These are phyloP conservation scores for Cercospora sesami DNA, from an alignment of 2,329 filamentous ascomycete genomes.

Conservation along the genomic window DNA sequence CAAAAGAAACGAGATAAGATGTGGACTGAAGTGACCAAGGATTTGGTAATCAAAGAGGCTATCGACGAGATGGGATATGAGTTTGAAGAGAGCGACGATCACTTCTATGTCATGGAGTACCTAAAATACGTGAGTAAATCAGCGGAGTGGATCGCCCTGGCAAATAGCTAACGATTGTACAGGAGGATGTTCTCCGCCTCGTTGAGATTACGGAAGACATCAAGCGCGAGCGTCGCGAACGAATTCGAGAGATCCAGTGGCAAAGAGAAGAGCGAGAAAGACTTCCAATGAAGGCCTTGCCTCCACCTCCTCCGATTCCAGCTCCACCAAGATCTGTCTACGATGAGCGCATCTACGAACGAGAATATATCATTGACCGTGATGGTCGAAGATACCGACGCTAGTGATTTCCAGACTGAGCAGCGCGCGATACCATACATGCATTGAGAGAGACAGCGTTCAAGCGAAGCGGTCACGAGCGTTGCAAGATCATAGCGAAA, in stretches of 20 bases:
- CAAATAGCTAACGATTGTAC: conserved; percentile 16
- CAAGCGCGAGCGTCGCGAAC: conserved; percentile 62
- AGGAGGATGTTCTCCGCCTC: conserved; percentile 86
- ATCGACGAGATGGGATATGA: conserved; percentile 82
- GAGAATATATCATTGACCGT: conserved; percentile 66
- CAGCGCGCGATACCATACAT: neutral
- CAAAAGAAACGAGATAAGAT: conserved; percentile 53
- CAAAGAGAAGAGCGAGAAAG: conserved; percentile 59
- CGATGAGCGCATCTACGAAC: conserved; percentile 66
- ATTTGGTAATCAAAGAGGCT: conserved; percentile 81
- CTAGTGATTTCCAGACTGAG: conserved; percentile 6
- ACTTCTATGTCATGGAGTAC: conserved; percentile 92
- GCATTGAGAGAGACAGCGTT: conserved; percentile 14
- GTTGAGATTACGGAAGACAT: conserved; percentile 83
- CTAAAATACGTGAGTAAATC: conserved; percentile 72
- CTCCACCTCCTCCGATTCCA: conserved; percentile 47
- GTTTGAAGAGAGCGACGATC: conserved; percentile 84
- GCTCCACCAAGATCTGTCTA: conserved; percentile 47
- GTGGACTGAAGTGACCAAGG: conserved; percentile 98
- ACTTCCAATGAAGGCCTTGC: conserved; percentile 42
- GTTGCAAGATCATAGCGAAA: conserved; percentile 8
- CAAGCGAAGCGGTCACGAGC: conserved; percentile 7
- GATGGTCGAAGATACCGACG: conserved; percentile 31
- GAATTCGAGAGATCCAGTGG: conserved; percentile 61
- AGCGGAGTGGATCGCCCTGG: neutral